Evolutionary conservation across 1,284 basidiomycete genomes (phyloP), one percentile per base, ranked within the genome.

Genomic region (Austroboletus olivaceoglutinosus): DNA sequence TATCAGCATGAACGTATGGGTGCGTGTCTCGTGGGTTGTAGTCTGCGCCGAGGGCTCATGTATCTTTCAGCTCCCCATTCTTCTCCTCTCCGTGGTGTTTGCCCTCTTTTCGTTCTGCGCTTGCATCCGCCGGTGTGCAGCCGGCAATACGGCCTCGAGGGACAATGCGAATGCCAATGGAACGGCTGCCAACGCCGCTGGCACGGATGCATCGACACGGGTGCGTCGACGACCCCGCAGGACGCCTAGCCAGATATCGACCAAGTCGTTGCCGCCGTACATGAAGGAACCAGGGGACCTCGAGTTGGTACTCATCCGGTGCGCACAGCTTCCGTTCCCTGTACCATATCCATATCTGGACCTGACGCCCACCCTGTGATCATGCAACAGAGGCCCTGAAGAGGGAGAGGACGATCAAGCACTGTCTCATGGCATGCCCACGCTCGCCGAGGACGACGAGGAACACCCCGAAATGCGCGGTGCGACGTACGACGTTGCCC

Each of bases 221-320:
- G 69, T 78, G 45, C 59, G 73, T 4, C 70, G 86, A 27, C 70
- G 85, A 46, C 76, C 76, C 15, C 71, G 80, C 18, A 67, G 78
- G 33, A 78, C 76, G 1, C 73, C 78, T 2, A 81, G 79, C 45
- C 86, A 88, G 63, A 82, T 89, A 49, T 88, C 85, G 15, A 88
- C 86, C 15, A 80, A 76, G 40, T 87, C 83, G 2, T 64, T 91
- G 34, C 88, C 87, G 5, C 78, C 75, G 22, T 90, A 90, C 60
- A 86, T 81, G 72, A 89, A 88, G 65, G 87, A 90, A 57, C 86
- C 87, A 0, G 88, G 87, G 10, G 87, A 89, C 48, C 76, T 85
- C 45, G 87, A 90, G 62, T 73, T 91, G 27, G 88, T 90, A 8
- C 81, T 91, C 50, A 80, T 80, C 54, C 74, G 83, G 86, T 86